A percentile compares a stretch with the other conserved stretches of the same genome.
Conservation (phyloP, 768 basidiomycete genomes). For the Imleria badia region DNA sequence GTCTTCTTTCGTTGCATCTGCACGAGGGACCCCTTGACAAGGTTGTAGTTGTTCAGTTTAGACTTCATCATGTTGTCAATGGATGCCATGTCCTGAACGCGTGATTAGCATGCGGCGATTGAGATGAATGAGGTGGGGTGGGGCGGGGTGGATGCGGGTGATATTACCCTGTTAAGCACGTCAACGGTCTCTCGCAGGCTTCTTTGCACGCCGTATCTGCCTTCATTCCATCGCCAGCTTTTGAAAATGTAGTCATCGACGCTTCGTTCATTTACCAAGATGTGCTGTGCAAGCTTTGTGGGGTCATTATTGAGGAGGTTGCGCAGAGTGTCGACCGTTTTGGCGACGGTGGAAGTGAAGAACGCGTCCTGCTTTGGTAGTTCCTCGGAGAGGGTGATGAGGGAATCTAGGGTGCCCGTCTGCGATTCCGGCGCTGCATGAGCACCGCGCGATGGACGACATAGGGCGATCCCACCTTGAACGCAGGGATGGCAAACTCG, state of each 20-base stretch:
- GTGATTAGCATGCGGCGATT: constrained; percentile 24
- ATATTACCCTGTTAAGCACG: constrained; percentile 72
- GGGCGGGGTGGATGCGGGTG: constrained; percentile 12
- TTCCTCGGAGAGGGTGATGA: constrained; percentile 87
- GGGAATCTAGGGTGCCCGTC: constrained; percentile 92
- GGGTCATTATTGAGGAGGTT: constrained; percentile 89
- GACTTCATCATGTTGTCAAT: constrained; percentile 94
- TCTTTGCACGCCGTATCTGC: constrained; percentile 83
- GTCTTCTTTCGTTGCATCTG: constrained; percentile 94
- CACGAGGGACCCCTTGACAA: constrained; percentile 88
- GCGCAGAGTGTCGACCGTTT: constrained; percentile 91
- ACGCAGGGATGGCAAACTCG: constrained; percentile 73
- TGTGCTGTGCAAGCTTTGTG: constrained; percentile 68
- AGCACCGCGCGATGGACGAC: not conserved
- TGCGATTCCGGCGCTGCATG: constrained; percentile 32
- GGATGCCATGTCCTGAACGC: constrained; percentile 76
- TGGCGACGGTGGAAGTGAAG: constrained; percentile 87
- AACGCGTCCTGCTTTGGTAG: constrained; percentile 87
- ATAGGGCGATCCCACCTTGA: constrained; percentile 68
- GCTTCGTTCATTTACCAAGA: constrained; percentile 74
- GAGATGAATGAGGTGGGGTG: constrained; percentile 20
- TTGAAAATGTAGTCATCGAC: constrained; percentile 79
- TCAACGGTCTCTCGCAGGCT: constrained; percentile 85
- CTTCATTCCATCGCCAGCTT: constrained; percentile 92
- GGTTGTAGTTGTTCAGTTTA: constrained; percentile 88